A percentile compares a stretch with the other conserved stretches of the same genome.
Conservation (phyloP, 164 flowering plant species). For the Platanus orientalis region DNA sequence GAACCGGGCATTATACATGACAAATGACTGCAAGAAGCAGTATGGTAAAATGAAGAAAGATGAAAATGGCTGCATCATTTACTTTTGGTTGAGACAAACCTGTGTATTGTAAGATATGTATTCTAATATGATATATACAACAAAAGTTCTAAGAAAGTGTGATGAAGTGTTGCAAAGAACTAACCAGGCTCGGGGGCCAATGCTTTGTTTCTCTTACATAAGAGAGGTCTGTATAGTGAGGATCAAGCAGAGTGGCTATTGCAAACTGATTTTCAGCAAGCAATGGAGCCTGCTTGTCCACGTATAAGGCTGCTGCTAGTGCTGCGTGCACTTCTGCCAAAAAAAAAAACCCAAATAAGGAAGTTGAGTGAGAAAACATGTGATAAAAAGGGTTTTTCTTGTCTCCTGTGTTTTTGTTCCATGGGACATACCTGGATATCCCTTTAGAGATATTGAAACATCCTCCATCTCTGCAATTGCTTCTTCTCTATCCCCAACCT, state of each 20-base stretch:
- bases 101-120: neutral
- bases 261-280: constrained; percentile 74
- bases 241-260: constrained; percentile 67
- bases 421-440: constrained; percentile 46
- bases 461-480: constrained; percentile 75
- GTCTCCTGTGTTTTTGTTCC: neutral
- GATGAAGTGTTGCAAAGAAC: constrained; percentile 57
- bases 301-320: constrained; percentile 65
- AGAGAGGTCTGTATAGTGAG: constrained; percentile 56
- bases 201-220: constrained; percentile 64
- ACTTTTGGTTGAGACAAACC: neutral
- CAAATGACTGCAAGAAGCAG: too few species aligned
- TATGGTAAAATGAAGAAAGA: too few species aligned
- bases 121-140: neutral
- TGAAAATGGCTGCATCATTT: too few species aligned
- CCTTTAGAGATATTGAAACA: constrained; percentile 63
- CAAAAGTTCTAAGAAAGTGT: constrained; percentile 41
- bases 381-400: neutral
- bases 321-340: constrained; percentile 76
- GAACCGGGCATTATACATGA: too few species aligned
- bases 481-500: constrained; percentile 62
- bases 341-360: constrained; percentile 8
- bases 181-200: constrained; percentile 76
- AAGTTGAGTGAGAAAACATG: neutral
- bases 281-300: constrained; percentile 52